Percentiles rank a stretch among this genome's conserved stretches.
Evolutionary conservation across 108 stramenopile species (phyloP).

Genomic region (Pseudonitzschia pungens): DNA sequence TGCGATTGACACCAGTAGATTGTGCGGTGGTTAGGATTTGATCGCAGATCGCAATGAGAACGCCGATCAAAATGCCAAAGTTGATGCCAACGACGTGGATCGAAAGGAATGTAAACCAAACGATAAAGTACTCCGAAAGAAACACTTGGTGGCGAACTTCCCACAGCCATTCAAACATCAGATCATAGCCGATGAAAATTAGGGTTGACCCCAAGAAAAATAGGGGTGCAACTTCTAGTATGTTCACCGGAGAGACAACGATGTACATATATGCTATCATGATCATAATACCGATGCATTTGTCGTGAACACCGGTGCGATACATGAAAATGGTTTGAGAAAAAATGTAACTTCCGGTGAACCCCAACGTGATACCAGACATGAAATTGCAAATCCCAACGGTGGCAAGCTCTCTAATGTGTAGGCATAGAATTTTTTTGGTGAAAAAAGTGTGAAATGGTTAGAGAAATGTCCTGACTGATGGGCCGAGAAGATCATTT

Average conservation of each 20-base stretch:
- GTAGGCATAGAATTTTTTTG: neutral
- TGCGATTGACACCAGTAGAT: slow-evolving; percentile 47
- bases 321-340: slow-evolving; percentile 98
- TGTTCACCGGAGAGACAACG: slow-evolving; percentile 70
- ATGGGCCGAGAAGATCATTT: too few species aligned
- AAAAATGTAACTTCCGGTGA: slow-evolving; percentile 97
- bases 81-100: slow-evolving; percentile 89
- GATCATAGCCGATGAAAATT: slow-evolving; percentile 90
- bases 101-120: slow-evolving; percentile 79
- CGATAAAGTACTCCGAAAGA: slow-evolving; percentile 74
- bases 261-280: slow-evolving; percentile 69
- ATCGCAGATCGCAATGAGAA: slow-evolving; percentile 76
- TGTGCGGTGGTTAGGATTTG: slow-evolving; percentile 74
- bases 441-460: neutral
- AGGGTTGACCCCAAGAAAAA: slow-evolving; percentile 93
- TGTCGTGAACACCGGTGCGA: slow-evolving; percentile 78
- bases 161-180: slow-evolving; percentile 93
- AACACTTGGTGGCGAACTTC: slow-evolving; percentile 83
- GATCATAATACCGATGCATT: slow-evolving; percentile 78
- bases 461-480: neutral
- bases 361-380: slow-evolving; percentile 65
- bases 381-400: slow-evolving; percentile 90
- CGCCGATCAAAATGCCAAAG: slow-evolving; percentile 72
- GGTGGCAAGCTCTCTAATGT: slow-evolving; percentile 75
- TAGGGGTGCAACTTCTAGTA: slow-evolving; percentile 80